Percentiles rank a stretch among this genome's conserved stretches.
Evolutionary conservation across 2,329 filamentous ascomycete genomes (phyloP).

Genomic region (Achaetomium macrosporum): DNA sequence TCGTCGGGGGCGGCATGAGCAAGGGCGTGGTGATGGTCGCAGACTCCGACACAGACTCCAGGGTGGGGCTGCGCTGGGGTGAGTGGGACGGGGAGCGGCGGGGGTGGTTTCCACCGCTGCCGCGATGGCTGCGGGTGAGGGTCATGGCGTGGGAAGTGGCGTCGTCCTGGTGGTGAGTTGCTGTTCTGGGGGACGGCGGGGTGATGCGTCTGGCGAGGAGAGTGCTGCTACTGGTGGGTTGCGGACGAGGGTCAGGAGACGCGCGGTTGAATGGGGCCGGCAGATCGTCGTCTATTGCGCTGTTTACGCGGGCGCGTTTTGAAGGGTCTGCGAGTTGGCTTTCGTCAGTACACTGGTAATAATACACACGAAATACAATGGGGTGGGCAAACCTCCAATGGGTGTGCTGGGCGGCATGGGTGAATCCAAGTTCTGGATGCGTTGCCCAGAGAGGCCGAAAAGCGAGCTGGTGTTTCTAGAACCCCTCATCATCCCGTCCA

Average conservation of each 20-base stretch:
- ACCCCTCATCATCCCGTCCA: constrained; percentile 37
- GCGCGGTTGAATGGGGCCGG: constrained; percentile 24
- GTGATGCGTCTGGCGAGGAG: constrained; percentile 7
- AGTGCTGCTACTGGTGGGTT: constrained; percentile 29
- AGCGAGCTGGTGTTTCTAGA: constrained; percentile 33
- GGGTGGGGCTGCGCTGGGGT: constrained; percentile 26
- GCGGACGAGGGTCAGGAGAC: constrained; percentile 28
- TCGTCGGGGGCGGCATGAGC: constrained; percentile 45
- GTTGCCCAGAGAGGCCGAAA: constrained; percentile 34
- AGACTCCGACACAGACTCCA: constrained; percentile 7
- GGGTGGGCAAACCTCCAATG: constrained; percentile 35
- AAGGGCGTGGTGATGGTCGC: constrained; percentile 35
- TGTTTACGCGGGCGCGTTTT: constrained; percentile 31
- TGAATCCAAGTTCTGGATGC: constrained; percentile 53
- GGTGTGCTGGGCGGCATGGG: constrained; percentile 46
- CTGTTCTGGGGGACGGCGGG: neutral
- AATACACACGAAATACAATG: constrained; percentile 7
- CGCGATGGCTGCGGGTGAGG: constrained; percentile 26
- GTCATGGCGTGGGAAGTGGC: constrained; percentile 8
- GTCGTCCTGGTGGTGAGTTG: constrained; percentile 27
- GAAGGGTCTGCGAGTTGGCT: constrained; percentile 27
- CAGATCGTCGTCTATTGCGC: constrained; percentile 29
- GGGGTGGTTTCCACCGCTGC: constrained; percentile 26
- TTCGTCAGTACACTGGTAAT: constrained; percentile 8
- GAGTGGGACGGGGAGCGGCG: constrained; percentile 26